These are phyloP conservation scores for Lyophyllum shimeji DNA, from an alignment of 768 basidiomycete genomes.

Conservation along the genomic window DNA sequence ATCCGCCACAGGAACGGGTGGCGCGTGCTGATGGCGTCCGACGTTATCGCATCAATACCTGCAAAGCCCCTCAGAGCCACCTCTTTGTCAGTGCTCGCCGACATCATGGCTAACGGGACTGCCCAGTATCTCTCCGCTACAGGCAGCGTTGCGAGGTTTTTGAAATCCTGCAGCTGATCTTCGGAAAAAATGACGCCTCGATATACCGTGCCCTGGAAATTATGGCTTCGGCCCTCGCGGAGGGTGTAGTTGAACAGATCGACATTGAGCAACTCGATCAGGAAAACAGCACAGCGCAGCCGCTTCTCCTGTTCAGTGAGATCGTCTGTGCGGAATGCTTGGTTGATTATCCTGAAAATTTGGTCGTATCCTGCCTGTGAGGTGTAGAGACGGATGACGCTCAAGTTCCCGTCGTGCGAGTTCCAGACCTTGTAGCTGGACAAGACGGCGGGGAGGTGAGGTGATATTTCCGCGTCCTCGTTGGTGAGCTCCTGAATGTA, in stretches of 20 bases:
- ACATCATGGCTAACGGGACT: slow-evolving; percentile 17
- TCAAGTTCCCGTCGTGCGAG: slow-evolving; percentile 8
- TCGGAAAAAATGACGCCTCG: slow-evolving; percentile 12
- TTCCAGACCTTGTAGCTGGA: slow-evolving; percentile 13
- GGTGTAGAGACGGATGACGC: slow-evolving; percentile 15
- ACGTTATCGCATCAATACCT: neutral
- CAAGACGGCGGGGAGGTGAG: slow-evolving; percentile 7
- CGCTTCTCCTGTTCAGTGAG: slow-evolving; percentile 12
- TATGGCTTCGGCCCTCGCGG: slow-evolving; percentile 1
- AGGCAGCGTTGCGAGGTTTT: slow-evolving; percentile 6
- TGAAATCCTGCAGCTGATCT: slow-evolving; percentile 15
- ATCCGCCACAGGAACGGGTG: slow-evolving; percentile 17
- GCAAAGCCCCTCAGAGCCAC: slow-evolving; percentile 14
- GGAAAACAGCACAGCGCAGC: slow-evolving; percentile 12
- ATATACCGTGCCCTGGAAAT: slow-evolving; percentile 15
- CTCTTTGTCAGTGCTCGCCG: slow-evolving; percentile 11
- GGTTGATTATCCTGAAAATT: slow-evolving; percentile 15
- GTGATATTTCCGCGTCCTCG: neutral
- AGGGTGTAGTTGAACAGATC: slow-evolving; percentile 17
- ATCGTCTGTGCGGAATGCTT: slow-evolving; percentile 12
- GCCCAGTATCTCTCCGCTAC: slow-evolving; percentile 15
- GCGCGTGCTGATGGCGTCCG: neutral
- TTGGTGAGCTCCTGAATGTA: slow-evolving; percentile 8
- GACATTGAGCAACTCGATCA: slow-evolving; percentile 17
- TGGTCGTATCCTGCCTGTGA: slow-evolving; percentile 14